Base-by-base conservation (phyloP, 108 stramenopile species). In the Parietichytrium sp. region DNA sequence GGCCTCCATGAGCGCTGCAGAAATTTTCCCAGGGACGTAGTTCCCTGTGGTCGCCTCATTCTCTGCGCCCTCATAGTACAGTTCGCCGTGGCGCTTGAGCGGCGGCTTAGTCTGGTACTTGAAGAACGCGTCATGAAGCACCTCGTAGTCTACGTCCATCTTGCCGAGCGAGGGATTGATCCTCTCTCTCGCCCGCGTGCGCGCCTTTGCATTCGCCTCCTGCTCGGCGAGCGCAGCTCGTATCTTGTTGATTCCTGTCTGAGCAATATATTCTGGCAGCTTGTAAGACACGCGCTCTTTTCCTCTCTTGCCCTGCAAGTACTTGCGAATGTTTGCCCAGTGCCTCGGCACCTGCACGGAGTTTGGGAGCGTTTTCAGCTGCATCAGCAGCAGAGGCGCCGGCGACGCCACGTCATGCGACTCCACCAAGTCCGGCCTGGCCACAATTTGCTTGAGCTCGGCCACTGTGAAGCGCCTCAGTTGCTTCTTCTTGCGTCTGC, bases 51-150 rank as follows among this genome's bases (percentile, higher is more conserved):
- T 88, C 18, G 78, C 49, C 78, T 98, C 97, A 49, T 94, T 90
- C 85, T 98, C 98, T 80, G 96, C 98, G 36, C 97, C 97, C 85
- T 98, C 98, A 85, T 97, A 97, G 83, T 98, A 98, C 29, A 97
- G 79, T 82, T 99, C 97, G 2, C 97, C 98, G 50, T 54, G 86
- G 25, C 26, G 18, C 13, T 86, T 80, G 42, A 89, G 49, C 33
- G 53, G 53, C 15, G 97, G 97, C 85, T 98, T 98, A 49, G 96
- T 97, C 89, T 98, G 96, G 84, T 95, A 90, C 81, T 94, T 92
- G 92, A 98, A 98, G 86, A 98, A 99, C 20, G 98, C 98, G 55
- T 97, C 96, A 78, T 98, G 92, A 12, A 99, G 87, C 7, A 94
- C 92, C 51, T 95, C 92, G 82, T 97, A 98, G 82, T 99, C 98